These are phyloP conservation scores for Phytopythium litorale DNA, from an alignment of 352 stramenopile genomes.

Conservation along the genomic window DNA sequence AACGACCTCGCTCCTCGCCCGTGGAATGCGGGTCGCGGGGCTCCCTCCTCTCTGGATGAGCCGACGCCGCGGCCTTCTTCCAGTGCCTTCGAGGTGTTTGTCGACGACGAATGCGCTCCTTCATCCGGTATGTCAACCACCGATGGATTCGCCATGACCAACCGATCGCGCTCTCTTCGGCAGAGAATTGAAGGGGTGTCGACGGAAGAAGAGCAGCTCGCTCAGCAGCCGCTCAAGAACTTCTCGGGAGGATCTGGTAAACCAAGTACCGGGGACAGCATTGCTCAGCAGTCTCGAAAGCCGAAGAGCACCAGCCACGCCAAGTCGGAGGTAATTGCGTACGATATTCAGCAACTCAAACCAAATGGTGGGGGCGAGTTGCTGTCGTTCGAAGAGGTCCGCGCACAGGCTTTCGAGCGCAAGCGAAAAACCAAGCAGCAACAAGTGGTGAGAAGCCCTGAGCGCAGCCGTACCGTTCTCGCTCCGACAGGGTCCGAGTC, in stretches of 20 bases:
- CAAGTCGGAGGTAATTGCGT: constrained; percentile 30
- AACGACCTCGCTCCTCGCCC: constrained; percentile 48
- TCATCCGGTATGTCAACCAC: constrained; percentile 18
- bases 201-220: constrained; percentile 75
- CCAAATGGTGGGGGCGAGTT: constrained; percentile 30
- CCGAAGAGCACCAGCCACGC: neutral
- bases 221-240: constrained; percentile 76
- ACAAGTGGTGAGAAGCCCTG: neutral
- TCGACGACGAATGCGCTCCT: constrained; percentile 60
- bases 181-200: constrained; percentile 64
- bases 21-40: constrained; percentile 30
- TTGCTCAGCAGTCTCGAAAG: neutral
- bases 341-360: constrained; percentile 41
- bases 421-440: constrained; percentile 1
- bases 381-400: constrained; percentile 80
- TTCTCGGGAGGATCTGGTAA: constrained; percentile 23
- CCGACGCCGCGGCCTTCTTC: neutral
- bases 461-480: constrained; percentile 9
- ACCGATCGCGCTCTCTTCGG: constrained; percentile 60
- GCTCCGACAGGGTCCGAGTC: neutral
- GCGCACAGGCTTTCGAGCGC: constrained; percentile 32
- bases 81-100: constrained; percentile 70
- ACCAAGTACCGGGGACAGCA: neutral
- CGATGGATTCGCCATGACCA: constrained; percentile 26
- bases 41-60: neutral